These are phyloP conservation scores for Podospora pseudoanserina DNA, from an alignment of 495 filamentous ascomycete genomes.

Conservation along the genomic window DNA sequence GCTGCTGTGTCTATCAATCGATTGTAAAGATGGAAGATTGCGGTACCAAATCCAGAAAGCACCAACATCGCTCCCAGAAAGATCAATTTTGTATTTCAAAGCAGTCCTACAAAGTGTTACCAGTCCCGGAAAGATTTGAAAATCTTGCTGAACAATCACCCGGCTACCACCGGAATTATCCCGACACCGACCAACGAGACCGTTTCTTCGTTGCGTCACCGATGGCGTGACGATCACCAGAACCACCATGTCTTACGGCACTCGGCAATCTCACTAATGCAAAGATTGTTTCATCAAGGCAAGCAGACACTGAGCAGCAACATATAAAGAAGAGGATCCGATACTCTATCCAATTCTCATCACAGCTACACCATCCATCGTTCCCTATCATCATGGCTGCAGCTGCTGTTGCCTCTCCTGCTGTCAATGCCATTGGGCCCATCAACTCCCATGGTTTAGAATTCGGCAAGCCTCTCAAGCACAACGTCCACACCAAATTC, in stretches of 20 bases:
- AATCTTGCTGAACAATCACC: background rate
- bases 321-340: background rate
- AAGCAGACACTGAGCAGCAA: background rate
- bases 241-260: background rate
- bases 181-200: background rate
- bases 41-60: no score
- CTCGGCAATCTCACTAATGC: conserved; percentile 1
- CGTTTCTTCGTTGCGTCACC: conserved; percentile 12
- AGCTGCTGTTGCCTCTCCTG: conserved; percentile 2
- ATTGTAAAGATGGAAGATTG: no score
- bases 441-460: background rate
- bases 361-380: background rate
- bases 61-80: no score
- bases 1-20: no score
- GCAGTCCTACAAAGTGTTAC: background rate
- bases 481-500: conserved; percentile 53
- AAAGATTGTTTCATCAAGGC: background rate
- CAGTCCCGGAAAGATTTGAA: background rate
- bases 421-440: background rate
- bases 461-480: background rate
- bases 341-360: background rate
- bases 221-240: conserved; percentile 16
- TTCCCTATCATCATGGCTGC: conserved; percentile 12
- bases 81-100: background rate
- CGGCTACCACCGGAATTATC: background rate